Conservation (phyloP, 139 green algal genomes). For the Astrephomene gubernaculifera region DNA sequence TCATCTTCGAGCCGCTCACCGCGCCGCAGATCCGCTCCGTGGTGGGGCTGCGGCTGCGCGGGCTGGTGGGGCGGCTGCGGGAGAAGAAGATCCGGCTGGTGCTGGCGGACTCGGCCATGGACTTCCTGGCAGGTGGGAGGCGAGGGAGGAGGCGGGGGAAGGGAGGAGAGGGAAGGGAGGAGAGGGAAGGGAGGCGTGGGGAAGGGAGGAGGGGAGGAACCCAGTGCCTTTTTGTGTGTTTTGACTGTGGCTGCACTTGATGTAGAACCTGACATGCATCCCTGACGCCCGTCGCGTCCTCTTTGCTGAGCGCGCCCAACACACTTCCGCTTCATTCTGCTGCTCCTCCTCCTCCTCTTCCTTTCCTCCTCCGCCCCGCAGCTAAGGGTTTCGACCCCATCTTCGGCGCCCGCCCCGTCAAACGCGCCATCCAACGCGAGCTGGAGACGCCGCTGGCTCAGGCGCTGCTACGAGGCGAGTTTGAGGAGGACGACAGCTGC, state of each 20-base stretch:
- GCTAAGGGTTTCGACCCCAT: constrained; percentile 90
- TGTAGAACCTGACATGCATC: neutral
- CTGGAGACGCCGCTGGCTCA: constrained; percentile 93
- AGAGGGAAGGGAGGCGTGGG: neutral
- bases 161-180: neutral
- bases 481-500: constrained; percentile 65
- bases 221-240: neutral
- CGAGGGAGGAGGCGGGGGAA: neutral
- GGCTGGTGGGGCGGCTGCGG: constrained; percentile 73
- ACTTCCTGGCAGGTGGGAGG: constrained; percentile 28
- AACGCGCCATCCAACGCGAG: constrained; percentile 94
- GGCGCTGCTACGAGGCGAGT: constrained; percentile 63
- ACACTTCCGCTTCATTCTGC: neutral
- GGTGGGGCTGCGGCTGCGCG: constrained; percentile 66
- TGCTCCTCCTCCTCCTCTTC: neutral
- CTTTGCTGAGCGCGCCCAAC: neutral
- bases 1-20: constrained; percentile 92
- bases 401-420: constrained; percentile 96
- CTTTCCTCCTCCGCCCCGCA: constrained; percentile 56
- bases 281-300: neutral
- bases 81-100: constrained; percentile 92
- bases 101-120: constrained; percentile 26
- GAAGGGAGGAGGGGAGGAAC: neutral
- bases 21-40: constrained; percentile 85
- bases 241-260: neutral